Percentiles rank a stretch among this genome's conserved stretches.
Conservation (phyloP, 306 rosid species). For the Luffa acutangula region DNA sequence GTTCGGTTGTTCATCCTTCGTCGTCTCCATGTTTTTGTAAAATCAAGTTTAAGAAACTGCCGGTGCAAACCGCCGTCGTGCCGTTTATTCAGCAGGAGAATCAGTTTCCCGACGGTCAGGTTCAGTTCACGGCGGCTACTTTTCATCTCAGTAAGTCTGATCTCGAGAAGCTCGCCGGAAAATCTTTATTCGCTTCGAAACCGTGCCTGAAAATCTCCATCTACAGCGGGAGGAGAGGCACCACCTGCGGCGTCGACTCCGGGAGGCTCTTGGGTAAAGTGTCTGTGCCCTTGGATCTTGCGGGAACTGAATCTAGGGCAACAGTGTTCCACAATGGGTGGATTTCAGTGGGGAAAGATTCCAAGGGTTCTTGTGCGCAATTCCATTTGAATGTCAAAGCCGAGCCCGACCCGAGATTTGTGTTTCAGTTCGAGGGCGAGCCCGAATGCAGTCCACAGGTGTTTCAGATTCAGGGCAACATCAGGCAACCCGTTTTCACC, state of each 20-base stretch:
- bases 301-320: constrained; percentile 33
- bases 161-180: constrained; percentile 27
- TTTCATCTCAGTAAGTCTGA: constrained; percentile 57
- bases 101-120: constrained; percentile 31
- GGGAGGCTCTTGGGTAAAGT: constrained; percentile 41
- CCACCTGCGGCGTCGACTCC: constrained; percentile 52
- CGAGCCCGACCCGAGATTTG: constrained; percentile 64
- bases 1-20: constrained; percentile 63
- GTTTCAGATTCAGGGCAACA: constrained; percentile 59
- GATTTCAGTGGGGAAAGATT: constrained; percentile 48
- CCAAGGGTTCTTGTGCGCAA: constrained; percentile 42
- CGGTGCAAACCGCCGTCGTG: constrained; percentile 44
- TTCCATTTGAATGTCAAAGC: constrained; percentile 62
- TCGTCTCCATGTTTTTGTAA: constrained; percentile 71
- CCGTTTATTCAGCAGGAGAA: constrained; percentile 40
- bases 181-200: constrained; percentile 35
- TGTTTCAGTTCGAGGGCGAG: constrained; percentile 66
- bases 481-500: constrained; percentile 60
- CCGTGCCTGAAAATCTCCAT: constrained; percentile 42
- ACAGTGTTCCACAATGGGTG: constrained; percentile 49
- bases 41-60: constrained; percentile 47
- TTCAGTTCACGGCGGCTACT: constrained; percentile 36
- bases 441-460: constrained; percentile 74
- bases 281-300: constrained; percentile 40
- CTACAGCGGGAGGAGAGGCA: constrained; percentile 47